Evolutionary conservation across 1,284 basidiomycete species (phyloP), one percentile per base, ranked within the genome.

Genomic region (Gomphus bonarii): DNA sequence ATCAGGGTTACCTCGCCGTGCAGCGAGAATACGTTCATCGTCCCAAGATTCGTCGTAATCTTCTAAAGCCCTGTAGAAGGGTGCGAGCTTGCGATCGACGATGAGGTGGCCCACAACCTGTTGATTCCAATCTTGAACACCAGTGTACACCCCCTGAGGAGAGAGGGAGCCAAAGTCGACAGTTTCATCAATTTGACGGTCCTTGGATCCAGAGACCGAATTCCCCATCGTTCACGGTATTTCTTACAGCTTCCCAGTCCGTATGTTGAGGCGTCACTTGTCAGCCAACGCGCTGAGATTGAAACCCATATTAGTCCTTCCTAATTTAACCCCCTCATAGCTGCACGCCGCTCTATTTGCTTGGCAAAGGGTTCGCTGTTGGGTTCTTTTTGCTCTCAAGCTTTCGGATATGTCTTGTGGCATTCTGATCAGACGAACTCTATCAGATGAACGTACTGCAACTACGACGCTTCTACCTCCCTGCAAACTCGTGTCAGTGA

Each of bases 51-150:
- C 85, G 31, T 90, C 85, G 67, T 90, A 97, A 62, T 98, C 95
- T 66, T 98, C 94, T 31, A 97, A 77, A 3, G 95, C 94, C 47
- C 91, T 81, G 71, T 97, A 99, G 73, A 98, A 98, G 0, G 97
- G 97, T 0, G 94, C 92, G 28, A 99, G 80, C 66, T 82, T 85
- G 67, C 92, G 85, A 61, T 90, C 85, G 64, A 88, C 75, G 70
- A 99, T 95, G 66, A 92, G 80, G 67, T 88, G 83, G 54, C 88
- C 85, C 59, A 97, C 94, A 60, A 91, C 75, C 59, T 81, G 71
- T 65, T 95, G 90, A 67, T 91, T 90, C 84, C 94, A 99, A 72
- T 98, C 95, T 67, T 83, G 80, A 40, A 80, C 74, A 43, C 89
- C 89, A 11, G 89, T 87, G 73, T 97, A 95, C 58, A 95, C 84